Evolutionary conservation across 2,329 filamentous ascomycete genomes (phyloP), one percentile per base, ranked within the genome.

Genomic region (Chrysoporthe austroafricana): DNA sequence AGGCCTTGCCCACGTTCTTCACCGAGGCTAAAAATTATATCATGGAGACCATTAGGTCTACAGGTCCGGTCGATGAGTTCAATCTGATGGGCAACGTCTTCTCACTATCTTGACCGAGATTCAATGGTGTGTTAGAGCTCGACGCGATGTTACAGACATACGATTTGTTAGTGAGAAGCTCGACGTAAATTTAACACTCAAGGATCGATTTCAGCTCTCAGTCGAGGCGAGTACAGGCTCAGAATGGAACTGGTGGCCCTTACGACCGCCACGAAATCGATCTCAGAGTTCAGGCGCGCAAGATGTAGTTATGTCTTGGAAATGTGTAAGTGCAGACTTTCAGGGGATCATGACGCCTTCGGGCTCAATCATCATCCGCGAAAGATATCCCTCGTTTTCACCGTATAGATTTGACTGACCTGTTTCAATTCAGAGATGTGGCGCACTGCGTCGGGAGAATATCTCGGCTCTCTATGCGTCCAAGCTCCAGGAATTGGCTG

Each of bases 161-260:
- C 16, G 11, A 1, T 42, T 59, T 18, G 18, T 8, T 42, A 5
- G 36, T 4, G 14, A 21, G 7, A 9, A 13, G 14, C 7, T 18
- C 18, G 9, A 36, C 9, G 14, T 14, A 13, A n/a, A 7, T 14
- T 6, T 26, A 2, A 42, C 34, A 11, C 4, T 59, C 18, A 42
- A n/a, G 6, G 57, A 59, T 36, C 32, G 39, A 42, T 21, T 26
- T 43, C 44, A 64, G 32, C 54, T 64, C 34, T 54, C 43, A 3
- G 26, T 64, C 9, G 63, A 64, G 46, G 63, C 43, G 13, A 64
- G 54, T 21, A 48, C 63, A 3, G 26, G 32, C 14, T 57, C 63
- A 11, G 9, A 18, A 13, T 64, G 63, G 63, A 21, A 52, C 26
- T 64, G 52, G 63, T 64, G 63, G 63, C 63, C 63, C 21, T 50